Evolutionary conservation across 2,329 filamentous ascomycete genomes (phyloP), one percentile per base, ranked within the genome.

Genomic region (Fusarium udum): DNA sequence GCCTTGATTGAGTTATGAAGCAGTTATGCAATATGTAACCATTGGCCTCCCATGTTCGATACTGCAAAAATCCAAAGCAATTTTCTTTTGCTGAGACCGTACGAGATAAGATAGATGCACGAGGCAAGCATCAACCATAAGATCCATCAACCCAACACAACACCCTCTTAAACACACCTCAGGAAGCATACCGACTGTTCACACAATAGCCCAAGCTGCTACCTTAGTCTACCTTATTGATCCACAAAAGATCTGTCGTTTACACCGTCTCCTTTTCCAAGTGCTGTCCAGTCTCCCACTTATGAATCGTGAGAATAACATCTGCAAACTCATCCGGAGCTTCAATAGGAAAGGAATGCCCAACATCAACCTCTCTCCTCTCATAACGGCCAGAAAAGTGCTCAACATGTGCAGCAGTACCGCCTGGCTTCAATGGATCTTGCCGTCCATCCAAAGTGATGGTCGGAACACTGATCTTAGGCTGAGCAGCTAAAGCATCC

Each of bases 311-410:
- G 12, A 69, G 31, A 24, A 68, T 14, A 15, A 56, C 56, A 39
- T 63, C 16, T 4, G 37, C 32, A 18, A 68, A 68, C 8, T 63
- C 64, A 2, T 15, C 20, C 0, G 65, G 65, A 4, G 65, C 65
- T 16, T 69, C 64, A 42, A 68, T 68, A 1, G 65, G 65, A 56
- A 68, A 68, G 0, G 65, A 64, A 34, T 68, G 64, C 2, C 64
- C 65, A 31, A 68, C 64, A 20, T 68, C 28, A 22, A 7, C 16
- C 3, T 48, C 56, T 3, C 48, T 68, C 11, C 65, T 68, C 26
- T 68, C 64, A 26, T 49, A 39, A 12, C 1, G 13, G 1, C 36
- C 46, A 20, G n/a, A 26, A 11, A 68, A 68, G 1, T 55, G 16
- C 4, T 12, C 28, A 3, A 15, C 18, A 26, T 68, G 65, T 16